Base-by-base conservation (phyloP, 768 basidiomycete species). In the Lyophyllum semitale region DNA sequence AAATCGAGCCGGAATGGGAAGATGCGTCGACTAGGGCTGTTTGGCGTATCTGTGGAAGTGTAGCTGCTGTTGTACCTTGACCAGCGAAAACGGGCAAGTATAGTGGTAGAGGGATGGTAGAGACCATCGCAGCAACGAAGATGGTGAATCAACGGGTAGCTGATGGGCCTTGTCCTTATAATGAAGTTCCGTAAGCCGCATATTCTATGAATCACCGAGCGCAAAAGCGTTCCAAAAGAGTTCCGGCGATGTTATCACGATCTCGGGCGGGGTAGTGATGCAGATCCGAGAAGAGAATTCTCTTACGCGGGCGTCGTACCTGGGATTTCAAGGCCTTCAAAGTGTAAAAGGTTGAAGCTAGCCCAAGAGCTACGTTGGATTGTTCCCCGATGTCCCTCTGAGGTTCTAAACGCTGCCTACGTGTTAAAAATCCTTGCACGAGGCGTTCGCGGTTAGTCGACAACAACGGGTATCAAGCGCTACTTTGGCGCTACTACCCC, bases 71-170 rank as follows among this genome's bases (percentile, higher is more conserved):
- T 3, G 77, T 74, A 2, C 82, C 85, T 61, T 87, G 85, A 6
- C 84, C 84, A 41, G 80, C 73, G 59, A 87, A 87, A 17, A 84
- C 66, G 3, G 81, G 84, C 42, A 86, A 60, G 54, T 73, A 51
- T 38, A 73, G 44, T 8, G 38, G n/a, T 29, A 51, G 33, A 26
- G 51, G 44, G 23, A 23, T 41, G 35, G n/a, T 44, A 8, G 55
- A 35, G 20, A 20, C 18, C 63, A 64, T 62, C 40, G 38, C 37
- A 51, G 51, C 38, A 35, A 49, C 9, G 56, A 13, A 51, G 45
- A 38, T 43, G 12, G 29, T 33, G 45, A 48, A 30, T 40, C 37
- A 52, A n/a, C 27, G 22, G n/a, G 46, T 22, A 49, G 45, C 23
- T 54, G 46, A 53, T 22, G 46, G 38, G 51, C 41, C 48, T 44